Conservation (phyloP, 1,139 yeast species). For the Lodderomyces orthopsilosis region DNA sequence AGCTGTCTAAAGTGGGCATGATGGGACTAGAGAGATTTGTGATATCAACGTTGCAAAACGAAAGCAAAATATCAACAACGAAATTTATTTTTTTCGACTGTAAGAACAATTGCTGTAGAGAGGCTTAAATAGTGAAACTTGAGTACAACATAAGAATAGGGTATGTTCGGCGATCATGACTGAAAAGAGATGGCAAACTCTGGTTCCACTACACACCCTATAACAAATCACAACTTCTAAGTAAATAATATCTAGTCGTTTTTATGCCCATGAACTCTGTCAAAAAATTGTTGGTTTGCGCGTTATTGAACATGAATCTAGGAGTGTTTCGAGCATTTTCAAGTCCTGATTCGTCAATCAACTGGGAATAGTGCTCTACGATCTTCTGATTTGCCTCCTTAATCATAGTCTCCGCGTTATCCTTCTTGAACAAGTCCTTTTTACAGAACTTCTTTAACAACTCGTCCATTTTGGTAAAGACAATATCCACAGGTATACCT, state of each 20-base stretch:
- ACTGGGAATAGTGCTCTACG: conserved; percentile 19
- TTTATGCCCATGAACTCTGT: conserved; percentile 30
- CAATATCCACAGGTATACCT: conserved; percentile 70
- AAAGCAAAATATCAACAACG: not conserved
- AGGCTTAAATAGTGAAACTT: too few relatives aligned
- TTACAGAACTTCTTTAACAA: conserved; percentile 26
- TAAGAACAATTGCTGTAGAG: too few relatives aligned
- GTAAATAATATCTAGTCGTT: conserved; percentile 33
- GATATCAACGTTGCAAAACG: not conserved
- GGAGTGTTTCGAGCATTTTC: conserved; percentile 28
- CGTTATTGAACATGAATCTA: conserved; percentile 34
- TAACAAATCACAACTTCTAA: conserved; percentile 28
- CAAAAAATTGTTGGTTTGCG: conserved; percentile 22
- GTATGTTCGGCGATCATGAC: too few relatives aligned
- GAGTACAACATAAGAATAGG: too few relatives aligned
- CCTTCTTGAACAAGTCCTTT: conserved; percentile 8
- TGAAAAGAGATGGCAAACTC: too few relatives aligned
- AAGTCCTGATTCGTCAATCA: conserved; percentile 18
- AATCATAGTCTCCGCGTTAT: conserved; percentile 4
- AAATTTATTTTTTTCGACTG: too few relatives aligned
- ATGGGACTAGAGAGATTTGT: not conserved
- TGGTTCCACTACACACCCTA: not conserved
- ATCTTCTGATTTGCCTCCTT: conserved; percentile 27
- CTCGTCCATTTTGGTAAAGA: conserved; percentile 74
- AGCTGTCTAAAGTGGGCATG: not conserved